These are phyloP conservation scores for Graphilbum sp. DNA, from an alignment of 2,329 filamentous ascomycete genomes.

Conservation along the genomic window DNA sequence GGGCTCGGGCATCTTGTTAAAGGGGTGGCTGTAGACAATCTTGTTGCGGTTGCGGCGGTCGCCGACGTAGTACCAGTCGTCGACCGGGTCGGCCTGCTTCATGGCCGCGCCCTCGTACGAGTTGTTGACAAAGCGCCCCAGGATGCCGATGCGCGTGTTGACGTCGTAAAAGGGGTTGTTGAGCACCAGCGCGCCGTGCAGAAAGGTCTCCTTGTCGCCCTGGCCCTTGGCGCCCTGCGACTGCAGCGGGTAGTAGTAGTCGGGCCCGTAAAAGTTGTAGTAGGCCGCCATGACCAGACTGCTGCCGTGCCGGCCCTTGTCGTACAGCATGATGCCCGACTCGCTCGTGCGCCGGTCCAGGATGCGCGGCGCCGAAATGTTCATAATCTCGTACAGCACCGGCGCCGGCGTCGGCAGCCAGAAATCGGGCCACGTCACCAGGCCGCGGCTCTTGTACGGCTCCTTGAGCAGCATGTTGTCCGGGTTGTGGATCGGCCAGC, in stretches of 20 bases:
- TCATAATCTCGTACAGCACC: conserved; percentile 26
- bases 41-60: conserved; percentile 2
- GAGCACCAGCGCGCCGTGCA: conserved; percentile 26
- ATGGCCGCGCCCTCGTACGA: conserved; percentile 13
- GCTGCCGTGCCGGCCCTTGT: conserved; percentile 27
- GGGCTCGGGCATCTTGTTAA: conserved; percentile 1
- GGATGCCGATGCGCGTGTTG: conserved; percentile 14
- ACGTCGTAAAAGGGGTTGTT: conserved; percentile 22
- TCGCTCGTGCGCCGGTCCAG: conserved; percentile 22
- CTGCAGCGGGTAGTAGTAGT: conserved; percentile 31
- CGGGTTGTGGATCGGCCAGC: conserved; percentile 26
- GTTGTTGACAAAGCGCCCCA: conserved; percentile 17
- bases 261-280: conserved; percentile 38
- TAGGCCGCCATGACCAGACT: conserved; percentile 32
- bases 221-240: conserved; percentile 25
- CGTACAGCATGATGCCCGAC: conserved; percentile 29
- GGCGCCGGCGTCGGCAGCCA: conserved; percentile 26
- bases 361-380: conserved; percentile 16
- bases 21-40: not conserved
- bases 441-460: conserved; percentile 32
- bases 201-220: conserved; percentile 32
- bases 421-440: conserved; percentile 42
- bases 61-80: conserved; percentile 12
- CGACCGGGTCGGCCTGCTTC: conserved; percentile 16
- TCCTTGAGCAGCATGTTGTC: conserved; percentile 29